Evolutionary conservation across 2,329 filamentous ascomycete genomes (phyloP), one percentile per base, ranked within the genome.

Genomic region (Nigrospora sphaerica): DNA sequence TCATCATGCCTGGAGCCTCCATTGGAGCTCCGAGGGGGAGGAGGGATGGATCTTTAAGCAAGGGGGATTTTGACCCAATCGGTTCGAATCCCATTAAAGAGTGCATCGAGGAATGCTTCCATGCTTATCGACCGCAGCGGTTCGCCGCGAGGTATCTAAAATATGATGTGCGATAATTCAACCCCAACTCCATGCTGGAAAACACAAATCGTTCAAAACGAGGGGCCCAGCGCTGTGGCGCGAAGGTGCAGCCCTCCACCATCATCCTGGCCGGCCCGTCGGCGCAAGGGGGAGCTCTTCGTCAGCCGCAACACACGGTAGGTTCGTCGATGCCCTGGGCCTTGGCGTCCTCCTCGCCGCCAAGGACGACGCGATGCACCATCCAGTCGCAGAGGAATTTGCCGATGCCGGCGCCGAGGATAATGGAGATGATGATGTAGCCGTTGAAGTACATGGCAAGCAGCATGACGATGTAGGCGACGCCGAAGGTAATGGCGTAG

Each of bases 361-460:
- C 56, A 1, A 63, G 49, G 0, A 69, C 61, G n/a, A 75, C 61
- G 46, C 63, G 68, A 41, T 65, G 62, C 19, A 69, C 69, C 57
- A 75, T 60, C 74, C 74, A 78, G 57, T 77, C 73, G 53, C 70
- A 75, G n/a, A 75, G 52, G 54, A 77, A 77, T 60, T 77, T 77
- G 48, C 74, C 74, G 39, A 77, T 52, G 9, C 71, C 69, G 11
- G 71, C 71, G 4, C 74, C 74, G 37, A 77, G 57, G 28, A 72
- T 57, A 42, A 71, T 71, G 43, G 62, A 65, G 46, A 71, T 65
- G 47, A 72, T 69, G 46, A 71, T 61, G 47, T 69, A 72, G 28
- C 69, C 69, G 37, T 72, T 72, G 49, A 69, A 72, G 37, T 66
- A 68, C 69, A 72, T 72, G 42, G 67, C 69, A 39, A 71, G 56